A percentile compares a stretch with the other conserved stretches of the same genome.
phyloP scores from a whole-genome alignment of 2,329 filamentous ascomycete species.

The Cladosporium velox region DNA sequence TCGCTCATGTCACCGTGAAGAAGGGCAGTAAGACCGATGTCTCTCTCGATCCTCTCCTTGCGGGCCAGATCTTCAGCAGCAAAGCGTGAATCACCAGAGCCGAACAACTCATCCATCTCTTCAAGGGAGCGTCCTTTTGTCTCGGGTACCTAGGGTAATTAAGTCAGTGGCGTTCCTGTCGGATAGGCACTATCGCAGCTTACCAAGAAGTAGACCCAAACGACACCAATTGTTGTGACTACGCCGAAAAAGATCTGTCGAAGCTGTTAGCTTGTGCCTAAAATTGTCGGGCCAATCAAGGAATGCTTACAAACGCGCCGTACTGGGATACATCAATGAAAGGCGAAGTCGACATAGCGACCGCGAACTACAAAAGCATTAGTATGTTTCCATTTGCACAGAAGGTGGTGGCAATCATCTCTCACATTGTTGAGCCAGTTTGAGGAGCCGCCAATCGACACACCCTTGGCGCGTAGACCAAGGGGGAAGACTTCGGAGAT shows the following conservation, averaged over 20 bases:
- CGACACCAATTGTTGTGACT: constrained; percentile 24
- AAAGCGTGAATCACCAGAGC: constrained; percentile 27
- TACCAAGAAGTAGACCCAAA: constrained; percentile 30
- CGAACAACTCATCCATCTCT: constrained; percentile 35
- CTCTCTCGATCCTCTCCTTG: constrained; percentile 19
- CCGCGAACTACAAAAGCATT: constrained; percentile 20
- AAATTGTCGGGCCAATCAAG: no score
- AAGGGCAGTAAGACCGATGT: constrained; percentile 15
- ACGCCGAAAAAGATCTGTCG: constrained; percentile 28
- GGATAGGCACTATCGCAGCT: no score
- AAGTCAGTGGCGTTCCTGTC: no score
- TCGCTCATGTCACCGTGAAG: constrained; percentile 5
- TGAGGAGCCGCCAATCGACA: constrained; percentile 25
- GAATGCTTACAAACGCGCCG: constrained; percentile 25
- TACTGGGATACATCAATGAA: constrained; percentile 26
- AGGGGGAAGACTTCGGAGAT: constrained; percentile 34
- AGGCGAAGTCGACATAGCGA: constrained; percentile 26
- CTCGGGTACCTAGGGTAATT: constrained; percentile 24
- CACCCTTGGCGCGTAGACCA: constrained; percentile 33
- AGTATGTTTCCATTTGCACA: no score
- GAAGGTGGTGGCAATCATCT: no score
- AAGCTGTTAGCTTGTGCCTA: no score
- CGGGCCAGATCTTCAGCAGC: constrained; percentile 14
- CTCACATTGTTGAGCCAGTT: constrained; percentile 33
- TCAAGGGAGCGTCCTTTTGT: constrained; percentile 33